Percentiles rank a stretch among this genome's conserved stretches.
phyloP scores from a whole-genome alignment of 495 filamentous ascomycete genomes.

The Alectoria sarmentosa region DNA sequence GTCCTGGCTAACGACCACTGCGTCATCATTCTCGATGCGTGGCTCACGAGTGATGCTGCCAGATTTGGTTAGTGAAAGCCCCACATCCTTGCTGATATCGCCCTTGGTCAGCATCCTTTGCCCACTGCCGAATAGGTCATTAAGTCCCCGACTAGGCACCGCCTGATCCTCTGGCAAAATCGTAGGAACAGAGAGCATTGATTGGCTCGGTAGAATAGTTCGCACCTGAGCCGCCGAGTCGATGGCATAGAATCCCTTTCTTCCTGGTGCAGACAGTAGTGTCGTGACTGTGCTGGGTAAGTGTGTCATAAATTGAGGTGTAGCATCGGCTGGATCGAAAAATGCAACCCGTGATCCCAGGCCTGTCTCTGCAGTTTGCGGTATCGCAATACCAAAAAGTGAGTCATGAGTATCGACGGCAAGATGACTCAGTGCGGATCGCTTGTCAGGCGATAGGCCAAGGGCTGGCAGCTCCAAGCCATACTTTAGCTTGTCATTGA shows the following conservation, averaged over 20 bases:
- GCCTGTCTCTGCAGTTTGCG: conserved; percentile 23
- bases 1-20: conserved; percentile 53
- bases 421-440: conserved; percentile 44
- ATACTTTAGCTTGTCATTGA: conserved; percentile 49
- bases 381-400: conserved; percentile 53
- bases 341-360: conserved; percentile 45
- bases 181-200: conserved; percentile 35
- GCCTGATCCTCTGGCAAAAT: conserved; percentile 37
- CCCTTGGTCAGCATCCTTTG: conserved; percentile 33
- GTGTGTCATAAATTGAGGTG: conserved; percentile 42
- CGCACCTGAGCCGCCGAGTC: conserved; percentile 53
- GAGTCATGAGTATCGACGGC: conserved; percentile 49
- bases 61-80: conserved; percentile 34
- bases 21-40: conserved; percentile 35
- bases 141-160: conserved; percentile 42
- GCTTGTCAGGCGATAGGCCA: conserved; percentile 31
- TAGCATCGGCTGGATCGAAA: conserved; percentile 42
- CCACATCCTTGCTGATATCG: conserved; percentile 30
- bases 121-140: conserved; percentile 43
- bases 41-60: conserved; percentile 24
- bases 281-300: conserved; percentile 47
- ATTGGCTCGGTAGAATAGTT: conserved; percentile 42
- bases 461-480: conserved; percentile 37
- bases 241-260: conserved; percentile 38
- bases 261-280: conserved; percentile 40